Conservation (phyloP, 352 stramenopile genomes). For the Phytophthora hibernalis region DNA sequence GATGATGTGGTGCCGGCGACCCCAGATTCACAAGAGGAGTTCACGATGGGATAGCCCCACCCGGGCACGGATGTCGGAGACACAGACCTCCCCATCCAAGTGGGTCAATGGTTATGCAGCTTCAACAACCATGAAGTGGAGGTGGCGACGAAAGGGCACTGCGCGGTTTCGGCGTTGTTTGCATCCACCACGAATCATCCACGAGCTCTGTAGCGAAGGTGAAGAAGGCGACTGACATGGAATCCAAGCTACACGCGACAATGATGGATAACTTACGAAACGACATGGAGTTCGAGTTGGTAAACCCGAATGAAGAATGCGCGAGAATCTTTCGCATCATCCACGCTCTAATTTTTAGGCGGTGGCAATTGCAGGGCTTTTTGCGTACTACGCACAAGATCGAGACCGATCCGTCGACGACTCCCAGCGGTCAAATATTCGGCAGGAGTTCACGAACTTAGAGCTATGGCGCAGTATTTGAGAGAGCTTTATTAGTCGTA, state of each 20-base stretch:
- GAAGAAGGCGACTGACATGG: not conserved
- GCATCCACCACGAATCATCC: not conserved
- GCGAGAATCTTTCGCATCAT: not conserved
- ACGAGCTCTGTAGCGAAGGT: too few species aligned
- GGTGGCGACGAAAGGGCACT: not conserved
- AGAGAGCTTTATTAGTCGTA: not conserved
- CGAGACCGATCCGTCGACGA: not conserved
- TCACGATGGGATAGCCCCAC: not conserved
- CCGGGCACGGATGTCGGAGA: not conserved
- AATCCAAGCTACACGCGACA: not conserved
- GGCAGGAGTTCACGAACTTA: conserved; percentile 3
- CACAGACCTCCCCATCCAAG: not conserved
- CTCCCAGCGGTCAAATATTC: not conserved
- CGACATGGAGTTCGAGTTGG: not conserved
- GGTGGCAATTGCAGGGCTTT: not conserved
- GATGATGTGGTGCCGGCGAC: not conserved
- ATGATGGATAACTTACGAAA: conserved; percentile 6
- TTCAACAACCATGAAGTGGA: not conserved
- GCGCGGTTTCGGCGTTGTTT: not conserved
- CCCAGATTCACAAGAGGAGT: not conserved
- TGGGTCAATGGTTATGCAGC: not conserved
- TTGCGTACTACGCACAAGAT: conserved; percentile 1
- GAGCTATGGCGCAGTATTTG: conserved; percentile 15
- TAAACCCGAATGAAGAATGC: not conserved
- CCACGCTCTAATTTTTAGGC: not conserved